Evolutionary conservation across 768 basidiomycete genomes (phyloP), one percentile per base, ranked within the genome.

Genomic region (Boletus subcaerulescens): DNA sequence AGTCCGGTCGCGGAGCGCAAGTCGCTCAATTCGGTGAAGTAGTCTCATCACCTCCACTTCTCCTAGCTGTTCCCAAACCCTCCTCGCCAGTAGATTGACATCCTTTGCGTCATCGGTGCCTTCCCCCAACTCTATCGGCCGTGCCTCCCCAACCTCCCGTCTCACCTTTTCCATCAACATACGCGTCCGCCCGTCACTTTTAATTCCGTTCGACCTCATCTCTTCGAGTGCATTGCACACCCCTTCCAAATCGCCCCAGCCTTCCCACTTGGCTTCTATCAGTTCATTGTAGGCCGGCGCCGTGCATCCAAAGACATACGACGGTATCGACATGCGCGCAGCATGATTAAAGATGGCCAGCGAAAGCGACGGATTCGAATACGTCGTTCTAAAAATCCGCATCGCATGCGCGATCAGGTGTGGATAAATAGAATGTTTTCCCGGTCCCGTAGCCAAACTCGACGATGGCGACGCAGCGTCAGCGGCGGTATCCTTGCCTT

Each of bases 241-340:
- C 26, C 88, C 90, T 44, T 80, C 77, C 35, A 94, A 72, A 72
- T 96, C 92, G n/a, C 82, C 81, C 75, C 95, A 91, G 52, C 79
- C 83, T 9, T 75, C 71, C 95, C 95, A 98, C 18, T 83, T 83
- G n/a, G 89, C 92, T 63, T 82, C 77, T 26, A 98, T 81, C 18
- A 94, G 78, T 66, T 96, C 92, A 69, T 94, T 93, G 71, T 96
- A 97, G 1, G 87, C 89, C 11, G 79, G 79, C 0, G 93, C 89
- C 11, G 91, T 88, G 71, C 95, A 98, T 3, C 94, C 95, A 62
- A 87, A 86, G 31, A 95, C 87, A 69, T 91, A 98, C 5, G 89
- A 92, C 5, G 85, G 77, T 46, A 87, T 81, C 2, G 89, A 91
- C 4, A 85, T 80, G 39, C 80, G 79, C 39, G 85, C 82, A 0